Conservation (phyloP, 345 rosid species). For the Heritiera fomes region DNA sequence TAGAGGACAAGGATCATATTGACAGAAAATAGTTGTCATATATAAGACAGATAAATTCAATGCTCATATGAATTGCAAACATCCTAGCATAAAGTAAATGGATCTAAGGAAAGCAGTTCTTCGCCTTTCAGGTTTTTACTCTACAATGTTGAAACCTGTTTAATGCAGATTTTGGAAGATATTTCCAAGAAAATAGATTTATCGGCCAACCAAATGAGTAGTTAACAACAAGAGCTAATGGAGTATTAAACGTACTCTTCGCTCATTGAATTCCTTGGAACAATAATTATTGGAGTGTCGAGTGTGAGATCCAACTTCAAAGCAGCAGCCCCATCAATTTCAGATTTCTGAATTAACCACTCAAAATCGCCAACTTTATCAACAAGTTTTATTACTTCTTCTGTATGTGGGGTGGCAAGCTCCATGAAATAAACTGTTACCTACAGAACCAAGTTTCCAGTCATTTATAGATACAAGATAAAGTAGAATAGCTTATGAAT, state of each 20-base stretch:
- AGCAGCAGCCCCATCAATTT: conserved; percentile 94
- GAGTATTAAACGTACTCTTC: conserved; percentile 63
- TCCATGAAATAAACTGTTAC: conserved; percentile 90
- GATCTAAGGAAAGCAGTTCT: conserved; percentile 1
- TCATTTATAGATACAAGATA: conserved; percentile 9
- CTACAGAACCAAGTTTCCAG: conserved; percentile 41
- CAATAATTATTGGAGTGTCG: conserved; percentile 86
- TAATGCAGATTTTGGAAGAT: conserved; percentile 11
- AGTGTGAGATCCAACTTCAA: conserved; percentile 92
- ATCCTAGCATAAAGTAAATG: background rate
- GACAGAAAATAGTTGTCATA: background rate
- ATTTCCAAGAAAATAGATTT: background rate
- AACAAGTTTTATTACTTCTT: conserved; percentile 93
- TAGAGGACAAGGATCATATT: background rate
- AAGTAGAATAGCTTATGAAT: conserved; percentile 10
- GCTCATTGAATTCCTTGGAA: conserved; percentile 85
- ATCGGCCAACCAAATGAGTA: conserved; percentile 11
- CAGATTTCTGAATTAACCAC: conserved; percentile 94
- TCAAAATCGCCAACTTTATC: conserved; percentile 99
- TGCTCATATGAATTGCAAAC: background rate
- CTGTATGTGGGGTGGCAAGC: conserved; percentile 89
- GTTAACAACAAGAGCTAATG: conserved; percentile 20
- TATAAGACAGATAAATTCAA: background rate
- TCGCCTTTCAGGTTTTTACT: background rate
- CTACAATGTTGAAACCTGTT: background rate